A percentile compares a stretch with the other conserved stretches of the same genome.
These are phyloP conservation scores for Sarocladium oryzae DNA, from an alignment of 2,329 filamentous ascomycete species.

Conservation along the genomic window DNA sequence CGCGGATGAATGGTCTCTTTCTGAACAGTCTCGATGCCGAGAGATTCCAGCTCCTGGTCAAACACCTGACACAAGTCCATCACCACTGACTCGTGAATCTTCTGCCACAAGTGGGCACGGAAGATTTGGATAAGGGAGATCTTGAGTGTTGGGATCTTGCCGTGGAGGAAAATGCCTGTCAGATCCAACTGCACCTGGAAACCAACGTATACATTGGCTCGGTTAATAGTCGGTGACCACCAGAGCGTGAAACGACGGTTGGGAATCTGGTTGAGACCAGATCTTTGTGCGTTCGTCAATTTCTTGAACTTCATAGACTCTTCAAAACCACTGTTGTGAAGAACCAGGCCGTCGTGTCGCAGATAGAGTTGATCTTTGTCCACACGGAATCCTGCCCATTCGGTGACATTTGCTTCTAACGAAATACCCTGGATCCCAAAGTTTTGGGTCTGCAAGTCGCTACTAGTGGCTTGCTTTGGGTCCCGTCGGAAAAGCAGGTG, in stretches of 20 bases:
- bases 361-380: conserved; percentile 44
- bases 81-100: conserved; percentile 97
- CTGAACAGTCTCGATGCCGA: conserved; percentile 95
- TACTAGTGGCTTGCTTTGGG: conserved; percentile 10
- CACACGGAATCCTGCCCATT: conserved; percentile 45
- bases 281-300: conserved; percentile 91
- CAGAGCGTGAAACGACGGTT: conserved; percentile 97
- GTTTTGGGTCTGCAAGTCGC: conserved; percentile 21
- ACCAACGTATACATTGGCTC: conserved; percentile 96
- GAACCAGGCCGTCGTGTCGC: conserved; percentile 39
- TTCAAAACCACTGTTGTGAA: conserved; percentile 47
- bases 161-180: conserved; percentile 97
- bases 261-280: conserved; percentile 95
- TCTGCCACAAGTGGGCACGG: conserved; percentile 99
- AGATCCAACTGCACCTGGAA: conserved; percentile 98
- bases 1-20: conserved; percentile 98
- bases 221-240: conserved; percentile 93
- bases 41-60: conserved; percentile 90
- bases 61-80: conserved; percentile 99
- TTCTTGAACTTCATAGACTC: conserved; percentile 96
- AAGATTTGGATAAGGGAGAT: conserved; percentile 99
- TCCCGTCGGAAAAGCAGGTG: conserved; percentile 27
- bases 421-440: conserved; percentile 34
- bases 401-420: conserved; percentile 34
- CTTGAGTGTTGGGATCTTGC: conserved; percentile 96